Evolutionary conservation across 2,329 filamentous ascomycete species (phyloP).

Genomic region (Penicillium sp.): DNA sequence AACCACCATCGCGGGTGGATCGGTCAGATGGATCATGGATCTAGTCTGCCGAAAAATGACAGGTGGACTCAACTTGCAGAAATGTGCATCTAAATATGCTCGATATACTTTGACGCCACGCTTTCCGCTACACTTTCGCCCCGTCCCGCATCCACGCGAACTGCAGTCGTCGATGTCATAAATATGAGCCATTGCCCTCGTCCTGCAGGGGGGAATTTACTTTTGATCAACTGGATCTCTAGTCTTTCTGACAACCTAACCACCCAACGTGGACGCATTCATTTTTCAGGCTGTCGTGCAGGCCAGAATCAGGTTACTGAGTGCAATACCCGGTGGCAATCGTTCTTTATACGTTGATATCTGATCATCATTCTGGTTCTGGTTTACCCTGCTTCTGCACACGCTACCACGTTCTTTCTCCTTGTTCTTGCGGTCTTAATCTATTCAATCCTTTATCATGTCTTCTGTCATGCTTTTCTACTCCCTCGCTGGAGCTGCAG

Average conservation of each 20-base stretch:
- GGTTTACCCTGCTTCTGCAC: conserved; percentile 2
- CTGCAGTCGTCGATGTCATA: conserved; percentile 17
- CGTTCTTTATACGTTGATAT: conserved; percentile 5
- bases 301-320: conserved; percentile 1
- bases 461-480: conserved; percentile 27
- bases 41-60: conserved; percentile 16
- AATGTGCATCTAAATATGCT: conserved; percentile 1
- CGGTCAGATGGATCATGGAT: conserved; percentile 25
- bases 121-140: conserved; percentile 12
- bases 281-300: conserved; percentile 6
- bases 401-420: conserved; percentile 7
- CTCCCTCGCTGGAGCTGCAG: conserved; percentile 31
- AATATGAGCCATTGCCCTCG: conserved; percentile 19
- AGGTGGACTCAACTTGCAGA: conserved; percentile 13
- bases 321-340: not conserved
- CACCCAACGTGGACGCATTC: conserved; percentile 11
- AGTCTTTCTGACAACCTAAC: conserved; percentile 1
- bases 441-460: conserved; percentile 2
- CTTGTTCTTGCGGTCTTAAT: not conserved
- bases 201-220: conserved; percentile 1
- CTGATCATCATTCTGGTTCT: conserved; percentile 5
- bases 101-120: conserved; percentile 27
- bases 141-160: conserved; percentile 22
- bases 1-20: conserved; percentile 25
- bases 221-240: not conserved